A percentile compares a stretch with the other conserved stretches of the same genome.
Conservation (phyloP, 306 rosid genomes). For the Sindora glabra region DNA sequence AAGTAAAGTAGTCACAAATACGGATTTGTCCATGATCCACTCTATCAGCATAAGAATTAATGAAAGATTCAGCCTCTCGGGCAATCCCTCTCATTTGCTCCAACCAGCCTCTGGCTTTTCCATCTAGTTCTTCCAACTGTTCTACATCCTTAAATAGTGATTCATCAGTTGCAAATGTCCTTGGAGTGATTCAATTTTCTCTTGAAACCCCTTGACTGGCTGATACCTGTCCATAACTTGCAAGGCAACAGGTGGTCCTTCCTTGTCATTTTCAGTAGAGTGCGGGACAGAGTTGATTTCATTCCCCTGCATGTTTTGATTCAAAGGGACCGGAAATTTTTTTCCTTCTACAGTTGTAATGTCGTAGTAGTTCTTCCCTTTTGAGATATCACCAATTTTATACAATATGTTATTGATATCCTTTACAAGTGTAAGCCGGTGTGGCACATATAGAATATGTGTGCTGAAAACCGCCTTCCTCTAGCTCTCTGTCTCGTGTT, state of each 20-base stretch:
- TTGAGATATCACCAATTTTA: neutral
- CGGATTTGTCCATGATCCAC: no score
- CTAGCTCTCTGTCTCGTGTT: neutral
- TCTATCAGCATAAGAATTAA: no score
- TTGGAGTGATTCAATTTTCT: neutral
- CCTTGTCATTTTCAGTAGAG: no score
- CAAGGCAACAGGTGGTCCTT: neutral
- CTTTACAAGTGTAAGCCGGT: neutral
- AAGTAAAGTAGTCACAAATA: neutral
- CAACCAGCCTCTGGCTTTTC: no score
- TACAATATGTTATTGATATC: neutral
- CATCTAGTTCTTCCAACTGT: no score
- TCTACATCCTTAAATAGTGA: neutral
- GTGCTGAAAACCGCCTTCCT: no score
- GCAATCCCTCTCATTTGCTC: no score
- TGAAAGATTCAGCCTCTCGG: no score
- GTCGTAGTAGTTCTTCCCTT: conserved; percentile 3
- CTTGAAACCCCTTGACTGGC: neutral
- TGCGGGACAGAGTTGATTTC: no score
- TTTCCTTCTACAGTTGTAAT: conserved; percentile 4
- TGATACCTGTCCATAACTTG: neutral
- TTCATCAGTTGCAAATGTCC: conserved; percentile 4
- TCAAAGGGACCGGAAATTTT: neutral
- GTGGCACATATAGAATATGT: no score
- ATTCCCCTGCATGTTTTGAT: no score